A percentile compares a stretch with the other conserved stretches of the same genome.
These are phyloP conservation scores for Scutellaria galericulata DNA, from an alignment of 257 asterid genomes.

Conservation along the genomic window DNA sequence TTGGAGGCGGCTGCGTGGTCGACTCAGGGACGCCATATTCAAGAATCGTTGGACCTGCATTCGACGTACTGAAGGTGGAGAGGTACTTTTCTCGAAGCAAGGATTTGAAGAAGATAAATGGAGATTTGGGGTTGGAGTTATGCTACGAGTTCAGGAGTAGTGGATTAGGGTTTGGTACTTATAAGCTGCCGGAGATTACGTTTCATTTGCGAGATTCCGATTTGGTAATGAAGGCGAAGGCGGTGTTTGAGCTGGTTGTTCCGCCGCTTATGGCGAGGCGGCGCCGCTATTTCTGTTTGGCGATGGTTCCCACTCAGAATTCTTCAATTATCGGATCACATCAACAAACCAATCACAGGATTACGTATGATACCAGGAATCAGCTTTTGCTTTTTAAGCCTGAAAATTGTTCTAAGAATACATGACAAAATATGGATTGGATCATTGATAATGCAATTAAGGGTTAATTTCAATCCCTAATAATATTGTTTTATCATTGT, in stretches of 20 bases:
- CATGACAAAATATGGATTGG: too few species aligned
- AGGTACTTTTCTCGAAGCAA: conserved; percentile 30
- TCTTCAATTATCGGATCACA: conserved; percentile 29
- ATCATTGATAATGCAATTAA: too few species aligned
- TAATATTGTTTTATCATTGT: too few species aligned
- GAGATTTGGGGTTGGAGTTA: conserved; percentile 28
- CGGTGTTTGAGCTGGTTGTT: conserved; percentile 28
- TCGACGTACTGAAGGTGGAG: not conserved
- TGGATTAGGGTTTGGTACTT: too few species aligned
- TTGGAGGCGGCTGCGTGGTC: conserved; percentile 24
- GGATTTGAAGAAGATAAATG: conserved; percentile 13
- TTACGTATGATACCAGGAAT: conserved; percentile 18
- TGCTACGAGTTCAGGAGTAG: conserved; percentile 24
- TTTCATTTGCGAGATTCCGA: conserved; percentile 31
- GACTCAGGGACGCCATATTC: conserved; percentile 39
- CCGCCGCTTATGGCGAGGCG: not conserved
- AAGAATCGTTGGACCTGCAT: conserved; percentile 35
- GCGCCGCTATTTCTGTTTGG: conserved; percentile 40
- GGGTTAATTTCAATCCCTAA: too few species aligned
- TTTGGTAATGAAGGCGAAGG: conserved; percentile 33
- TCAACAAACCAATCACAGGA: conserved; percentile 38
- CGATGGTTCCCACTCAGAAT: conserved; percentile 7
- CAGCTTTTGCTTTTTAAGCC: too few species aligned
- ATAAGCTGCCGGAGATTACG: conserved; percentile 20
- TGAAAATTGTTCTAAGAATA: too few species aligned